These are phyloP conservation scores for Plasmodium coatneyi DNA, from an alignment of 169 alveolate genomes.

Conservation along the genomic window DNA sequence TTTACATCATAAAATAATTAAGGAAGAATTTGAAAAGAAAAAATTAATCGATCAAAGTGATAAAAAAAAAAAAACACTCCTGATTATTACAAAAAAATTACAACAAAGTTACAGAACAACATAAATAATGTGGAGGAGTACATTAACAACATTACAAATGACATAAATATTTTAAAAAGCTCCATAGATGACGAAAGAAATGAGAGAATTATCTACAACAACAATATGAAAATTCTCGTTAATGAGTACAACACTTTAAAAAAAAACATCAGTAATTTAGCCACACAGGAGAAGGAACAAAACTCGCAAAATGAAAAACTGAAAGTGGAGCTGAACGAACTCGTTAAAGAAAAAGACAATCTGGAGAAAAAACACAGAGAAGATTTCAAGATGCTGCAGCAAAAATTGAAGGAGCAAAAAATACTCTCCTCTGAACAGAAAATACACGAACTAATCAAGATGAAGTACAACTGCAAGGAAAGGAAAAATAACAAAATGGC, in stretches of 20 bases:
- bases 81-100: slow-evolving; percentile 59
- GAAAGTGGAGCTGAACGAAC: slow-evolving; percentile 38
- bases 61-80: slow-evolving; percentile 47
- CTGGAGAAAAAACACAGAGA: slow-evolving; percentile 74
- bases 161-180: slow-evolving; percentile 48
- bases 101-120: slow-evolving; percentile 50
- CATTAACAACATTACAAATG: slow-evolving; percentile 71
- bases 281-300: slow-evolving; percentile 50
- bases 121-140: slow-evolving; percentile 67
- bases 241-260: slow-evolving; percentile 66
- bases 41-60: slow-evolving; percentile 53
- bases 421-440: slow-evolving; percentile 62
- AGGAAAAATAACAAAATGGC: slow-evolving; percentile 20
- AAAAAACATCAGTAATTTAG: slow-evolving; percentile 40
- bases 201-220: slow-evolving; percentile 68
- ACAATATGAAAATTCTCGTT: slow-evolving; percentile 65
- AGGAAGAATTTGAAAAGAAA: slow-evolving; percentile 67
- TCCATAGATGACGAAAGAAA: slow-evolving; percentile 72
- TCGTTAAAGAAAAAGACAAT: slow-evolving; percentile 60
- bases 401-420: slow-evolving; percentile 74
- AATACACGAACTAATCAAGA: slow-evolving; percentile 38
- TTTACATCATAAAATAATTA: slow-evolving; percentile 62
- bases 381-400: slow-evolving; percentile 62
- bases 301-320: slow-evolving; percentile 8
- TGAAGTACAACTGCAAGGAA: slow-evolving; percentile 27